Evolutionary conservation across 441 rosid genomes (phyloP).

Genomic region (Adansonia madagascariensis): DNA sequence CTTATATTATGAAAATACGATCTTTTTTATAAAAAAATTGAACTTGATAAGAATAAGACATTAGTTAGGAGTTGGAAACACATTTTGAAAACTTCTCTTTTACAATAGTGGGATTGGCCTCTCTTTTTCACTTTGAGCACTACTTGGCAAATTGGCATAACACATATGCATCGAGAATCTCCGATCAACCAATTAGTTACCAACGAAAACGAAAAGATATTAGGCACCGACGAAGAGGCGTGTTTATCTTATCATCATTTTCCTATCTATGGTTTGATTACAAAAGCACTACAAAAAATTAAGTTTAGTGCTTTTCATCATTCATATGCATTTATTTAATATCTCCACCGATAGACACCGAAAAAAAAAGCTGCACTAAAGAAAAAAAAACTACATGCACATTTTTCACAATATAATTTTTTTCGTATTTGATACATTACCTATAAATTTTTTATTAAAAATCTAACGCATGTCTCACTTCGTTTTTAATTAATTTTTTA

Average conservation of each 20-base stretch:
- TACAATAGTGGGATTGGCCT: not conserved
- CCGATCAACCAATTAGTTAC: not conserved
- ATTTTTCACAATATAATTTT: not conserved
- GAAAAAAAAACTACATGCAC: not conserved
- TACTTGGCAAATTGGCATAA: not conserved
- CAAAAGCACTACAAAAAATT: not conserved
- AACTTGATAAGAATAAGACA: not conserved
- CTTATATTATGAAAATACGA: no score
- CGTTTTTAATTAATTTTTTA: no score
- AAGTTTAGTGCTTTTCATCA: not conserved
- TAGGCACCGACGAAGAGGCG: not conserved
- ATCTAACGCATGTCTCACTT: no score
- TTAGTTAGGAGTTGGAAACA: not conserved
- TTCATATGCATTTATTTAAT: not conserved
- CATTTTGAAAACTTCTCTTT: not conserved
- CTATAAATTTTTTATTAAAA: no score
- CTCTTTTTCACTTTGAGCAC: not conserved
- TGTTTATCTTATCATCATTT: conserved; percentile 5
- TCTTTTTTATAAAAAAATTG: no score
- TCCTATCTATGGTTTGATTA: not conserved
- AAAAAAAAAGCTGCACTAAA: not conserved
- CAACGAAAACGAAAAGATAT: not conserved
- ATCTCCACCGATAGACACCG: not conserved
- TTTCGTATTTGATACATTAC: no score
- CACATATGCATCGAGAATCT: no score